phyloP scores from a whole-genome alignment of 1,284 basidiomycete species.

The Coniferiporia weirii region DNA sequence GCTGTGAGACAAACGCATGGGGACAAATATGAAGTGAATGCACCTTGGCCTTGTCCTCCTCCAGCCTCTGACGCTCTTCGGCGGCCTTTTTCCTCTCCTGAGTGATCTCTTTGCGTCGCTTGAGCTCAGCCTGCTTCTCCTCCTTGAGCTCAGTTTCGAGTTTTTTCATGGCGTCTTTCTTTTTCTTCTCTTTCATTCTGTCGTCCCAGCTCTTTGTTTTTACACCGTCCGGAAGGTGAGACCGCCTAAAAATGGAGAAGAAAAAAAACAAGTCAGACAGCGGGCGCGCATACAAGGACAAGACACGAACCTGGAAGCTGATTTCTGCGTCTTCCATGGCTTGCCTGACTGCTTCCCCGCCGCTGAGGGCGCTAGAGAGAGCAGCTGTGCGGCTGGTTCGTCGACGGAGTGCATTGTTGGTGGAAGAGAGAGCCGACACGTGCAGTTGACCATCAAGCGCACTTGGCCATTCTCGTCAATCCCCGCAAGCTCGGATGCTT shows the following conservation, averaged over 20 bases:
- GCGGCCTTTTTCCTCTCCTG: slow-evolving; percentile 62
- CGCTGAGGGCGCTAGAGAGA: slow-evolving; percentile 38
- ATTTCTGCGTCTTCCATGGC: slow-evolving; percentile 59
- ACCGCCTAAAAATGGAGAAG: slow-evolving; percentile 42
- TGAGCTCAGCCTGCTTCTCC: slow-evolving; percentile 64
- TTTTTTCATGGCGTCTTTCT: slow-evolving; percentile 63
- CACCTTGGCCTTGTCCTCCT: slow-evolving; percentile 71
- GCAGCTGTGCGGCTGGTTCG: too few relatives aligned
- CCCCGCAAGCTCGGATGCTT: neutral
- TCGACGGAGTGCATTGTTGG: slow-evolving; percentile 19
- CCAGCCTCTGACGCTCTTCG: slow-evolving; percentile 63
- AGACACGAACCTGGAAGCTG: slow-evolving; percentile 53
- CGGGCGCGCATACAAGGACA: neutral
- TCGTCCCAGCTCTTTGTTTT: slow-evolving; percentile 64
- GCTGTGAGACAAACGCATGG: slow-evolving; percentile 8
- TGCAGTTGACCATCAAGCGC: too few relatives aligned
- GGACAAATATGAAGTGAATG: slow-evolving; percentile 17
- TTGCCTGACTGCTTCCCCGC: slow-evolving; percentile 62
- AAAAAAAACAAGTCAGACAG: slow-evolving; percentile 6
- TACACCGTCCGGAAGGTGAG: slow-evolving; percentile 58
- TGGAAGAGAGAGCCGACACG: neutral
- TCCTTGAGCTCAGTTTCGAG: slow-evolving; percentile 67
- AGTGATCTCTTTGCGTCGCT: slow-evolving; percentile 59
- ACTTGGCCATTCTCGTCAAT: too few relatives aligned
- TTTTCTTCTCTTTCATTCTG: slow-evolving; percentile 63